Evolutionary conservation across 176 grass and related monocot species (phyloP).

Genomic region (Tillandsia fasciculata): DNA sequence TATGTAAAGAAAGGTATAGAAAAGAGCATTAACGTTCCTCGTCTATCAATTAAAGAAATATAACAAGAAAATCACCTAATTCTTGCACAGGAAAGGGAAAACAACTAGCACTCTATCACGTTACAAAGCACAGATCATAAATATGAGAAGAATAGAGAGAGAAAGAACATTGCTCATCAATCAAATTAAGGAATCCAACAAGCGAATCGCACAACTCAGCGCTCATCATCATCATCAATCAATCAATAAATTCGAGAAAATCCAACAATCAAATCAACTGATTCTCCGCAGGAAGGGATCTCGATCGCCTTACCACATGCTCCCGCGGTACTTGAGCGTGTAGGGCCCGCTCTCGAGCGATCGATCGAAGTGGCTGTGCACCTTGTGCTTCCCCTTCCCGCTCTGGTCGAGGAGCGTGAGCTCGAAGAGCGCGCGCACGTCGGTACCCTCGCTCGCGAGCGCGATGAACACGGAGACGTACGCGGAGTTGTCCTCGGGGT

Average conservation of each 20-base stretch:
- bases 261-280: background rate
- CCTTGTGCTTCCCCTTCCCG: constrained; percentile 75
- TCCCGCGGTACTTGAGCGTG: constrained; percentile 80
- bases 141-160: background rate
- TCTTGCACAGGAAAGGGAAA: no score
- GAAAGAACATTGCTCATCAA: background rate
- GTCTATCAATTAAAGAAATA: no score
- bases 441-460: constrained; percentile 71
- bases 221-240: no score
- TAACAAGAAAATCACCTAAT: no score
- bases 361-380: constrained; percentile 80
- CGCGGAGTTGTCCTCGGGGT: constrained; percentile 79
- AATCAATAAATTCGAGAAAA: background rate
- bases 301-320: constrained; percentile 73
- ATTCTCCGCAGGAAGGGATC: background rate
- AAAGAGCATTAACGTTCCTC: no score
- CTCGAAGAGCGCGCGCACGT: constrained; percentile 93
- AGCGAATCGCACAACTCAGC: background rate
- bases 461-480: constrained; percentile 96
- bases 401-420: constrained; percentile 90
- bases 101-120: no score
- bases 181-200: background rate
- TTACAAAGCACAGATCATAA: background rate
- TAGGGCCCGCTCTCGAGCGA: constrained; percentile 75
- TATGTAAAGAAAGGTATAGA: no score